phyloP scores from a whole-genome alignment of 2,329 filamentous ascomycete species.

The Aspergillus fijiensis region DNA sequence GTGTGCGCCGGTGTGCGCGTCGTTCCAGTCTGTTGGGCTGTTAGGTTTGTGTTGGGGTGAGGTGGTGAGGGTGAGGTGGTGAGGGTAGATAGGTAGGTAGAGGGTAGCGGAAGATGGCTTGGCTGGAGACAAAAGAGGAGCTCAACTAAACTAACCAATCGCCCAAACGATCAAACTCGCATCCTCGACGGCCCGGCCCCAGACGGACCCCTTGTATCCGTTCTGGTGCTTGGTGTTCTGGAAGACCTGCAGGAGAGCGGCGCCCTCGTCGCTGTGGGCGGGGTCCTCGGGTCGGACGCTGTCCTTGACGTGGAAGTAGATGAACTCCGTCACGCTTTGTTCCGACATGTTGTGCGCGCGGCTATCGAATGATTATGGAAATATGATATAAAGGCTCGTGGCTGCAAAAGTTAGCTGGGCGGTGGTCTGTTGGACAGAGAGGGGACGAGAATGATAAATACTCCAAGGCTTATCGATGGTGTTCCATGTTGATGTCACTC shows the following conservation, averaged over 20 bases:
- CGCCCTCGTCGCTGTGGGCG: constrained; percentile 31
- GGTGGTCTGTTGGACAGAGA: too few relatives aligned
- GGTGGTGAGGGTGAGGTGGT: neutral
- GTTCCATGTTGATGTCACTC: neutral
- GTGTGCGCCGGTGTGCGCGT: constrained; percentile 28
- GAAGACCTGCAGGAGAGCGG: constrained; percentile 30
- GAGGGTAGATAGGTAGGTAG: neutral
- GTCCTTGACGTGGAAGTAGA: constrained; percentile 39
- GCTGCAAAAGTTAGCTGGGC: neutral
- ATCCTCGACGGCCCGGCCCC: constrained; percentile 41
- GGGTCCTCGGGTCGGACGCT: constrained; percentile 40
- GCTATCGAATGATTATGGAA: neutral
- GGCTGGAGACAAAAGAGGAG: neutral
- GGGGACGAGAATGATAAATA: too few relatives aligned
- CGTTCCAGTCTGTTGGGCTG: constrained; percentile 33
- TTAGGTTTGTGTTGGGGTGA: neutral
- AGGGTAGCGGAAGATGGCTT: too few relatives aligned
- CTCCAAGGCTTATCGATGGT: too few relatives aligned
- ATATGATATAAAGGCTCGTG: neutral
- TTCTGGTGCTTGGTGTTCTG: constrained; percentile 32
- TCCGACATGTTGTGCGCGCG: constrained; percentile 21
- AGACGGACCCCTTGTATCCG: constrained; percentile 36
- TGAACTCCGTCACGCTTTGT: constrained; percentile 33
- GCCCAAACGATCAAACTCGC: constrained; percentile 38
- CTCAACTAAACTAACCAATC: constrained; percentile 32